Evolutionary conservation across 352 stramenopile genomes (phyloP), one percentile per base, ranked within the genome.

Genomic region (Globisporangium parvum): DNA sequence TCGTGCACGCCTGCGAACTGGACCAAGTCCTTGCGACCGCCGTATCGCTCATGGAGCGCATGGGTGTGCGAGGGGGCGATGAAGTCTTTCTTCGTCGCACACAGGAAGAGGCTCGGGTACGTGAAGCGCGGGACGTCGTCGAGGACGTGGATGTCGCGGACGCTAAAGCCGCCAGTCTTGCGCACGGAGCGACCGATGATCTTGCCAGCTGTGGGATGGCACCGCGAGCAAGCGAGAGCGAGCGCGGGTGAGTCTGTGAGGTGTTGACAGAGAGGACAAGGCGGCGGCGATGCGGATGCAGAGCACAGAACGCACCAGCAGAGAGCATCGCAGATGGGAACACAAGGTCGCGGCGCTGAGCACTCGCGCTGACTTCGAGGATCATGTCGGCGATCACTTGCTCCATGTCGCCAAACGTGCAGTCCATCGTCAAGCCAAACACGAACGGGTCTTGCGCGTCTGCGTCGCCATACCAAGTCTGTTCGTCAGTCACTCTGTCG

Each of bases 311-410:
- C 41, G 41, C 20, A 47, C 41, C 41, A 40, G 71, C 80, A 3
- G 73, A 74, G 28, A 90, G 57, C 77, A 90, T 92, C 1, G 76
- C 62, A 3, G 67, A 61, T 1, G 81, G 77, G 35, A 92, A 73
- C n/a, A 67, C 69, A n/a, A 92, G 54, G 57, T 73, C 70, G 11
- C 81, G 81, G 35, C 82, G 80, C 68, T 89, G 67, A 1, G 81
- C 81, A 24, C 81, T 92, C 53, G 77, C 75, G 44, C 66, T 75
- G 51, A 92, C 74, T 70, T 87, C 82, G 11, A 66, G 46, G 8
- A 92, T 61, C 77, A 87, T 87, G 70, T 92, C 81, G 51, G 69
- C 68, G 50, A 92, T 75, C 23, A 92, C 78, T 54, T 76, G 72
- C 60, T 88, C 73, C 75, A 92, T 83, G 49, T 92, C 81, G 47